phyloP scores from a whole-genome alignment of 1,284 basidiomycete species.

The Cutaneotrichosporon cavernicola region DNA sequence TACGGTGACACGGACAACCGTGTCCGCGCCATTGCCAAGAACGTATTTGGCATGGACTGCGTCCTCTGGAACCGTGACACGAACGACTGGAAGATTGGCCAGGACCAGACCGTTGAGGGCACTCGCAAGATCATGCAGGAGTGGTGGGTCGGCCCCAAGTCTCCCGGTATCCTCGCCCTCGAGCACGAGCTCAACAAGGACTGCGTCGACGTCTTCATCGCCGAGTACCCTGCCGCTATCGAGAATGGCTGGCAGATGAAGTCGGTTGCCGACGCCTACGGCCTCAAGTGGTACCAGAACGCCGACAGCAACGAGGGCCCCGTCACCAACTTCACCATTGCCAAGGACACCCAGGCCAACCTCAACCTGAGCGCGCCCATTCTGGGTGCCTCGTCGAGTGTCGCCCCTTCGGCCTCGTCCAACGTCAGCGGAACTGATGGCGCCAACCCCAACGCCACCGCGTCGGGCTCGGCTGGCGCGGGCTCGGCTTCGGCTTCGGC shows the following conservation, averaged over 20 bases:
- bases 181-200: conserved; percentile 45
- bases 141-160: conserved; percentile 36
- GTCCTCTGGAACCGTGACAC: conserved; percentile 53
- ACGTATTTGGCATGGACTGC: conserved; percentile 52
- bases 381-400: conserved; percentile 2
- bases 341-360: conserved; percentile 7
- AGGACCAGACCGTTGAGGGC: conserved; percentile 33
- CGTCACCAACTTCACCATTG: conserved; percentile 24
- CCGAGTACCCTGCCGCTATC: conserved; percentile 35
- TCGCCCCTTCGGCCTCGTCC: conserved; percentile 1
- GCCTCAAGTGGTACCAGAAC: conserved; percentile 48
- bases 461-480: neutral
- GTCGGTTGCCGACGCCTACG: conserved; percentile 45
- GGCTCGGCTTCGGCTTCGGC: neutral
- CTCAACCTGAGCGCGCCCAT: conserved; percentile 7
- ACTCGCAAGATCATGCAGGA: conserved; percentile 30
- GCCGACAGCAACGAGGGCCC: conserved; percentile 32
- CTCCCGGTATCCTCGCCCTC: conserved; percentile 42
- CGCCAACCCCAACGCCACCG: neutral
- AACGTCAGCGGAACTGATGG: neutral
- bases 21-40: conserved; percentile 57
- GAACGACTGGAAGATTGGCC: conserved; percentile 52
- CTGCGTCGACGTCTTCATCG: conserved; percentile 41
- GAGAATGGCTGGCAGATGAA: conserved; percentile 44
- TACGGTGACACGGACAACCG: conserved; percentile 57